Evolutionary conservation across 2,329 filamentous ascomycete species (phyloP).

Genomic region (Ustulina deusta): DNA sequence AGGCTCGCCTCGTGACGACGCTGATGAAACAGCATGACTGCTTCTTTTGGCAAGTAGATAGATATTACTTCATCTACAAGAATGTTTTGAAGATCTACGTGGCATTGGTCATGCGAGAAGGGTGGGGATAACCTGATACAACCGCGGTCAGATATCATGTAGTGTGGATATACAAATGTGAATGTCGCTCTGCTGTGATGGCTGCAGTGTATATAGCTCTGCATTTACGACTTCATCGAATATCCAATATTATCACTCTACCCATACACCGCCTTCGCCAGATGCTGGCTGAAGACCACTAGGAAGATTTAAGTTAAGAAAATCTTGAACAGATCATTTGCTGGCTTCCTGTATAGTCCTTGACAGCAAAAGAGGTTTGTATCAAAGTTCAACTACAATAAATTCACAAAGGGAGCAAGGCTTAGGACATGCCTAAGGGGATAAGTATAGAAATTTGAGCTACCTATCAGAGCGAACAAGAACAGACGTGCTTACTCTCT

Average conservation of each 20-base stretch:
- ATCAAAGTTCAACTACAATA: too few species aligned
- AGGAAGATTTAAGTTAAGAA: too few species aligned
- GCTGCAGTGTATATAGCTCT: neutral
- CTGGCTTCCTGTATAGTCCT: too few species aligned
- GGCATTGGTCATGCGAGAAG: neutral
- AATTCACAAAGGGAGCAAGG: too few species aligned
- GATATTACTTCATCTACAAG: neutral
- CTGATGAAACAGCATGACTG: neutral
- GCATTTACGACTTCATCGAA: too few species aligned
- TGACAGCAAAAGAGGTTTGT: too few species aligned
- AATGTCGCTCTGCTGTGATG: neutral
- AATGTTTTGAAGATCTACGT: neutral
- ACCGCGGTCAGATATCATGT: neutral
- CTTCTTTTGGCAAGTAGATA: neutral
- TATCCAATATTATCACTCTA: neutral
- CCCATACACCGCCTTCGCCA: neutral
- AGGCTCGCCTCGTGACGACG: neutral
- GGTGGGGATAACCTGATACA: neutral
- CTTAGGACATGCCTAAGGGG: too few species aligned
- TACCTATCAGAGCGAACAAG: too few species aligned
- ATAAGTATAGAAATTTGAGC: too few species aligned
- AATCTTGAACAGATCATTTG: too few species aligned
- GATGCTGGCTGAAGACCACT: too few species aligned
- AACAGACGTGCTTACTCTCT: too few species aligned
- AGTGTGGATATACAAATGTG: neutral